These are phyloP conservation scores for Exidia glandulosa DNA, from an alignment of 768 basidiomycete species.

Conservation along the genomic window DNA sequence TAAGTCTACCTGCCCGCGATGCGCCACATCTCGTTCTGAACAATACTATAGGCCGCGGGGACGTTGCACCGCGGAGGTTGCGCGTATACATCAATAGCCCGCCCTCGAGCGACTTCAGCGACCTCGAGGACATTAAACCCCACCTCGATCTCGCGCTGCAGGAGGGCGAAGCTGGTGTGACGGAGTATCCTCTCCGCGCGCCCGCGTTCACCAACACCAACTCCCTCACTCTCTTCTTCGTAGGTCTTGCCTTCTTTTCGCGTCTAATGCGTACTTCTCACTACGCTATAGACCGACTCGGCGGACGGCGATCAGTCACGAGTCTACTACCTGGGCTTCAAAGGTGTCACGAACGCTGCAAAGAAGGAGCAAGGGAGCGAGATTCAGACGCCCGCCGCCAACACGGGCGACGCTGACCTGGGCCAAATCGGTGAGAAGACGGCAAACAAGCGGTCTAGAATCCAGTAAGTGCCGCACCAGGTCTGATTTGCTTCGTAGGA, in stretches of 20 bases:
- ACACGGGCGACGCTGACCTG: constrained; percentile 56
- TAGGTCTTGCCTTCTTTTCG: constrained; percentile 29
- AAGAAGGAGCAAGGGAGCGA: constrained; percentile 51
- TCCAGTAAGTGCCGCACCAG: no score
- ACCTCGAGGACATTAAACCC: constrained; percentile 57
- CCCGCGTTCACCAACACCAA: constrained; percentile 69
- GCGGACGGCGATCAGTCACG: constrained; percentile 53
- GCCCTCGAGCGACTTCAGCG: constrained; percentile 66
- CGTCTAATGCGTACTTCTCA: neutral
- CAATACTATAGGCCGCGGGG: constrained; percentile 51
- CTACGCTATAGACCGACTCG: constrained; percentile 43
- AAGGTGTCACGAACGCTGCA: constrained; percentile 49
- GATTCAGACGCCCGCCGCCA: constrained; percentile 68
- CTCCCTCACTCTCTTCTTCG: constrained; percentile 68
- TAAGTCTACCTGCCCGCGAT: constrained; percentile 20
- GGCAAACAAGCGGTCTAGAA: neutral
- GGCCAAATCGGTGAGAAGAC: constrained; percentile 21
- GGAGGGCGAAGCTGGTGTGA: constrained; percentile 56
- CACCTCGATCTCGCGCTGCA: constrained; percentile 60
- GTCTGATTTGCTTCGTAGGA: no score
- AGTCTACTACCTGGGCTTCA: constrained; percentile 76
- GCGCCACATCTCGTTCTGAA: neutral
- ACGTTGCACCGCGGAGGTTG: constrained; percentile 61
- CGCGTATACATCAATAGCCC: constrained; percentile 65
- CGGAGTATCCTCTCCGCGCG: constrained; percentile 68